Conservation (phyloP, 805 yeast genomes). For the Ogataea paraovalis region DNA sequence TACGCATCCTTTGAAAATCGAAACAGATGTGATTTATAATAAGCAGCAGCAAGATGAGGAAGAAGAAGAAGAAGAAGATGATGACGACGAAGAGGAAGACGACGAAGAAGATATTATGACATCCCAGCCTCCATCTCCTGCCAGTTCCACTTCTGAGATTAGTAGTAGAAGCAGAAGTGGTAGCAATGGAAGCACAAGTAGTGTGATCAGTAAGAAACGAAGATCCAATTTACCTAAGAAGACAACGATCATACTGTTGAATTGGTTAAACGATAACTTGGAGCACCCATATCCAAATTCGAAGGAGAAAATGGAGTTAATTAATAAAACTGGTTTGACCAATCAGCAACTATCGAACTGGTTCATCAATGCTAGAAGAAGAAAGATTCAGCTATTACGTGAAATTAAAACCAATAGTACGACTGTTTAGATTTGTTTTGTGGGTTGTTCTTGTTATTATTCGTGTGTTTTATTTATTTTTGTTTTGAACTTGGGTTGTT, state of each 20-base stretch:
- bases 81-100: slow-evolving; percentile 1
- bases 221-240: slow-evolving; percentile 58
- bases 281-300: slow-evolving; percentile 60
- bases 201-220: slow-evolving; percentile 18
- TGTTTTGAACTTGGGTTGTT: not conserved
- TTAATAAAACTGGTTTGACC: slow-evolving; percentile 51
- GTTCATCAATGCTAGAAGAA: slow-evolving; percentile 60
- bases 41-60: not conserved
- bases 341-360: slow-evolving; percentile 58
- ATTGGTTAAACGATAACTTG: slow-evolving; percentile 53
- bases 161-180: slow-evolving; percentile 1
- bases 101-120: not conserved
- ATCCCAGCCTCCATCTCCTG: not conserved
- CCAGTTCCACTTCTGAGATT: not conserved
- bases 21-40: not conserved
- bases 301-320: slow-evolving; percentile 51
- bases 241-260: slow-evolving; percentile 48
- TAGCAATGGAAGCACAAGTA: not conserved
- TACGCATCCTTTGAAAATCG: not conserved
- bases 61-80: not conserved
- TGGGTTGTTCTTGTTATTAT: not conserved
- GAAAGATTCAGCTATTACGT: slow-evolving; percentile 49
- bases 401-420: slow-evolving; percentile 31
- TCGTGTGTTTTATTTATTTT: not conserved
- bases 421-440: not conserved